phyloP scores from a whole-genome alignment of 1,139 yeast species.

The Debaryomycetaceae sp. region DNA sequence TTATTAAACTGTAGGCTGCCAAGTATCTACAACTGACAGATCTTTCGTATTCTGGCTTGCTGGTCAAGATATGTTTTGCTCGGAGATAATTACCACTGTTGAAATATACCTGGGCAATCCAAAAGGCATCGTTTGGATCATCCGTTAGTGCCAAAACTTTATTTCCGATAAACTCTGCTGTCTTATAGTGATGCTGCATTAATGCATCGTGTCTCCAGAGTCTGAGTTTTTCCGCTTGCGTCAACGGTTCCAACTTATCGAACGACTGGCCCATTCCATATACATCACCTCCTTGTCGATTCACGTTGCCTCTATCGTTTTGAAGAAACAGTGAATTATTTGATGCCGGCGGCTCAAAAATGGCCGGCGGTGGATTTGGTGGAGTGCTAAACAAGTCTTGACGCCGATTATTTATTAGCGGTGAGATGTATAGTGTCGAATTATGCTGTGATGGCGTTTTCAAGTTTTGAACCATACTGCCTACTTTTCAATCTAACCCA shows the following conservation, averaged over 20 bases:
- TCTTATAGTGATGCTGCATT: slow-evolving; percentile 85
- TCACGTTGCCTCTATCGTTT: slow-evolving; percentile 19
- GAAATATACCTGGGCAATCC: slow-evolving; percentile 91
- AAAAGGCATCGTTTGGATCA: slow-evolving; percentile 92
- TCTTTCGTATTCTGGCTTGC: slow-evolving; percentile 38
- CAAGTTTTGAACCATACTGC: slow-evolving; percentile 29
- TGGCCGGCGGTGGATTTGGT: slow-evolving; percentile 43
- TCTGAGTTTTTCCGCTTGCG: slow-evolving; percentile 83
- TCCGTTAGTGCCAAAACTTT: slow-evolving; percentile 73
- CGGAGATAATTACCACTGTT: slow-evolving; percentile 71
- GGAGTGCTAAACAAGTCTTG: slow-evolving; percentile 54
- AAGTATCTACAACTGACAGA: slow-evolving; percentile 76
- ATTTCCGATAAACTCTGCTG: slow-evolving; percentile 92
- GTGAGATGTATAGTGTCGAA: slow-evolving; percentile 62
- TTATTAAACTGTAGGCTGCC: slow-evolving; percentile 71
- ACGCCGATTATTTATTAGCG: slow-evolving; percentile 46
- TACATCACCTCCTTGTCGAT: slow-evolving; percentile 9
- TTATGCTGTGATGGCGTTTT: slow-evolving; percentile 49
- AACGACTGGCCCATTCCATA: slow-evolving; percentile 9
- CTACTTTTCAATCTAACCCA: neutral
- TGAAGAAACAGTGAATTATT: slow-evolving; percentile 41
- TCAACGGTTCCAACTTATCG: slow-evolving; percentile 39
- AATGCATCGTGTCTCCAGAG: slow-evolving; percentile 94
- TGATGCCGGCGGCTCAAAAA: slow-evolving; percentile 44
- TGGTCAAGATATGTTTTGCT: slow-evolving; percentile 62